Conservation (phyloP, 257 asterid species). For the Fraxinus cuspidata region DNA sequence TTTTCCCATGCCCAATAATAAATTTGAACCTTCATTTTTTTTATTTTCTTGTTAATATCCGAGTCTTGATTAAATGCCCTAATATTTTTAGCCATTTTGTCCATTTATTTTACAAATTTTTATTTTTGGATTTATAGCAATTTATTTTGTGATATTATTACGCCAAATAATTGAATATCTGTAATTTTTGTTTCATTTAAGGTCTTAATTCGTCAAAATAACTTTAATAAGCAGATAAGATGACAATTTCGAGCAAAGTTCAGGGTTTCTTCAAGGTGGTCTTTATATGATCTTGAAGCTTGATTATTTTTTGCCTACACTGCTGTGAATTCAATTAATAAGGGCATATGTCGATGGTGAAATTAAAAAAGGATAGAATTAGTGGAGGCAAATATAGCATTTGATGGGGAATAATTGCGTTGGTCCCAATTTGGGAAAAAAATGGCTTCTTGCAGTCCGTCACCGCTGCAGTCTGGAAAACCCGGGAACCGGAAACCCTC, state of each 20-base stretch:
- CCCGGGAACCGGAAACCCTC: constrained; percentile 37
- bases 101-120: not conserved
- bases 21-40: not conserved
- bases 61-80: constrained; percentile 3
- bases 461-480: constrained; percentile 61
- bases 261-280: constrained; percentile 22
- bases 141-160: constrained; percentile 1
- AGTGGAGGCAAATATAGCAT: constrained; percentile 11
- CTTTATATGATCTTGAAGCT: constrained; percentile 15
- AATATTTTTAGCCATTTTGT: not conserved
- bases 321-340: constrained; percentile 33
- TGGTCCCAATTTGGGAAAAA: constrained; percentile 59
- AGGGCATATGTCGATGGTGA: constrained; percentile 22
- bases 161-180: not conserved
- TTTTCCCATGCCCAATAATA: not conserved
- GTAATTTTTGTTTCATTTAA: constrained; percentile 12
- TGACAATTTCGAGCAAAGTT: not conserved
- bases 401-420: constrained; percentile 65
- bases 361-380: constrained; percentile 35
- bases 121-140: not conserved
- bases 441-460: constrained; percentile 62
- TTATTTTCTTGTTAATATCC: constrained; percentile 1
- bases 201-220: constrained; percentile 5
- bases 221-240: constrained; percentile 11
- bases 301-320: constrained; percentile 1